Evolutionary conservation across 352 stramenopile species (phyloP).

Genomic region (Pythium brachiatum): DNA sequence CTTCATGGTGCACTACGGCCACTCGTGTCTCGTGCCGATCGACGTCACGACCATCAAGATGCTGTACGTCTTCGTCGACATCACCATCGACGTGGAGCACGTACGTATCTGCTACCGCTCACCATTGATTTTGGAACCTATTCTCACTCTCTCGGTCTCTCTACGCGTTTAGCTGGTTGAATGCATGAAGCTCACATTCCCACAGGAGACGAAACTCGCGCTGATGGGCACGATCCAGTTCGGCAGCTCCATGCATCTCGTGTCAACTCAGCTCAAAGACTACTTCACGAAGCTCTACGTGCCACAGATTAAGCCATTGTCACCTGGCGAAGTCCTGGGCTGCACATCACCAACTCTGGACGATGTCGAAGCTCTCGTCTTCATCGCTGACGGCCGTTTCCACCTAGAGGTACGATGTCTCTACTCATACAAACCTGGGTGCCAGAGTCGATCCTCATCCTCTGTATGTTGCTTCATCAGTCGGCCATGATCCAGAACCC

Average conservation of each 20-base stretch:
- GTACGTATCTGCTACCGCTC: conserved; percentile 26
- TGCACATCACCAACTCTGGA: conserved; percentile 96
- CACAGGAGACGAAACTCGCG: conserved; percentile 77
- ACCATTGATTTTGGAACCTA: neutral
- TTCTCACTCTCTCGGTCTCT: neutral
- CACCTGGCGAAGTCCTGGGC: conserved; percentile 97
- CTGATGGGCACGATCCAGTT: conserved; percentile 97
- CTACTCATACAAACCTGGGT: neutral
- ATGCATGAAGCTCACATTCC: conserved; percentile 93
- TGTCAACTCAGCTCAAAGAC: conserved; percentile 65
- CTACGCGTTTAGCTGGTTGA: conserved; percentile 79
- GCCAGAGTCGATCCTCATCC: neutral
- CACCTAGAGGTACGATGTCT: conserved; percentile 92
- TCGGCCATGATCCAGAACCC: conserved; percentile 99
- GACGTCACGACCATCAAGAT: conserved; percentile 94
- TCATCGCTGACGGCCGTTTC: conserved; percentile 99
- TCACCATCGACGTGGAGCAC: conserved; percentile 97
- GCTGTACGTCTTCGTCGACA: conserved; percentile 99
- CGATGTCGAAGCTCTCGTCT: conserved; percentile 94
- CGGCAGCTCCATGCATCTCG: conserved; percentile 87
- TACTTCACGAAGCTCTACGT: conserved; percentile 84
- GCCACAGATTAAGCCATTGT: conserved; percentile 97
- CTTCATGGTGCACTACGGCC: conserved; percentile 99
- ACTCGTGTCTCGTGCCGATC: conserved; percentile 98
- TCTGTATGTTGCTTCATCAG: conserved; percentile 29